These are phyloP conservation scores for Phytophthora meadii DNA, from an alignment of 352 stramenopile species.

Conservation along the genomic window DNA sequence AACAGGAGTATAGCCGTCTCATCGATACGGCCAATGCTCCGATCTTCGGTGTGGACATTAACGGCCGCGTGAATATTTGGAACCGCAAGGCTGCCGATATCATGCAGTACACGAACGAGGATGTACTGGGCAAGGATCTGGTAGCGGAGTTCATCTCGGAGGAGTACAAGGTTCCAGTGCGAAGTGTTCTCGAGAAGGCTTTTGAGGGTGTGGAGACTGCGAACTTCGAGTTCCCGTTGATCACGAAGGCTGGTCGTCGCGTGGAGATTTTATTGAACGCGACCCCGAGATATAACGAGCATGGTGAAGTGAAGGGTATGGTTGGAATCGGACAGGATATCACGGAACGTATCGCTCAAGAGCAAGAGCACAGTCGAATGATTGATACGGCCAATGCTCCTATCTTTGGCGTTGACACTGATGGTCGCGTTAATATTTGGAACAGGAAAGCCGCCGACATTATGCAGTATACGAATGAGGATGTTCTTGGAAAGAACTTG, in stretches of 20 bases:
- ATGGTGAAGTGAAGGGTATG: constrained; percentile 12
- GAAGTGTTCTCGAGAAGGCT: constrained; percentile 46
- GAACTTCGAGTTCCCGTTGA: constrained; percentile 77
- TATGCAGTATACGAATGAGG: constrained; percentile 51
- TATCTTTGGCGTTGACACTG: constrained; percentile 61
- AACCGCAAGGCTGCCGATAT: constrained; percentile 49
- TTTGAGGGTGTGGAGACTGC: constrained; percentile 51
- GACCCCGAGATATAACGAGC: background rate
- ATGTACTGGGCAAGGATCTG: constrained; percentile 29
- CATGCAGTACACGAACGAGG: constrained; percentile 4
- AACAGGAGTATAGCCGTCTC: constrained; percentile 21
- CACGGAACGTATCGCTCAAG: constrained; percentile 59
- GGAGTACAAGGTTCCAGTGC: constrained; percentile 49
- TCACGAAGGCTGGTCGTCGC: constrained; percentile 40
- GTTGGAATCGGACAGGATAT: constrained; percentile 81
- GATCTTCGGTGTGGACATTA: constrained; percentile 73
- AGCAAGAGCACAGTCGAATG: constrained; percentile 47
- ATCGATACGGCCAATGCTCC: constrained; percentile 73
- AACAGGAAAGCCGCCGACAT: constrained; percentile 58
- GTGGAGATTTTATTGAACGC: constrained; percentile 45
- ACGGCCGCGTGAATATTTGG: constrained; percentile 52
- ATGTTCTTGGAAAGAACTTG: constrained; percentile 50
- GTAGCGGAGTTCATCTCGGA: constrained; percentile 58
- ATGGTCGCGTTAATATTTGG: constrained; percentile 63
- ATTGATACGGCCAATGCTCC: background rate